Evolutionary conservation across 495 filamentous ascomycete genomes (phyloP), one percentile per base, ranked within the genome.

Genomic region (Bombardia bombarda): DNA sequence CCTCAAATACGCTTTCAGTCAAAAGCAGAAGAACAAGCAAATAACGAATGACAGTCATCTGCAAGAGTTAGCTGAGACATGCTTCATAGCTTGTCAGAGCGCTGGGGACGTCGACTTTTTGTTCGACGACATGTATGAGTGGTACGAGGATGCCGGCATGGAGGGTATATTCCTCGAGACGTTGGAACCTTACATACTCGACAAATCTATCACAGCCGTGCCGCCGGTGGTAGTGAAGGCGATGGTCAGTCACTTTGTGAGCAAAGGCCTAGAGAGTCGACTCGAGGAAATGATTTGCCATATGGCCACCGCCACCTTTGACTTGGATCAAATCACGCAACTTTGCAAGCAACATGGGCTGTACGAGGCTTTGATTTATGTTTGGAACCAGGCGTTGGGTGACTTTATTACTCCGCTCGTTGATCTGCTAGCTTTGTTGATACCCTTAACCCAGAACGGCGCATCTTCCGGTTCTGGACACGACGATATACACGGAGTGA

Each of bases 231-330:
- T 90, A 14, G 77, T 96, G 39, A 95, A 98, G 57, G 79, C 83
- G 38, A 73, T 97, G 50, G 84, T 96, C 24, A 72, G 73, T 8
- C 79, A 92, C 55, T 96, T 83, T 56, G 80, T 87, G 13, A 74
- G 64, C 31, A 81, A 78, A 47, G 83, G 84, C 26, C 73, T 77
- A 38, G 79, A 86, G 49, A 75, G 73, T 43, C 77, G 82, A 12
- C 67, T 98, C n/a, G 93, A 98, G 63, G 90, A 96, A 59, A 82
- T 97, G 56, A 83, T 98, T 17, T 97, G 93, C 51, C 80, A 89
- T 38, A 79, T 98, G 63, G 85, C 95, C 52, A 90, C 92, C 0
- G 67, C 75, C 7, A 95, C 87, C 3, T 82, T 97, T 63, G 92
- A 98, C 52, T 83, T 97, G 55, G 89, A 98, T 53, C 89, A 96